Evolutionary conservation across 2,329 filamentous ascomycete genomes (phyloP).

Genomic region (Cadophora sp.): DNA sequence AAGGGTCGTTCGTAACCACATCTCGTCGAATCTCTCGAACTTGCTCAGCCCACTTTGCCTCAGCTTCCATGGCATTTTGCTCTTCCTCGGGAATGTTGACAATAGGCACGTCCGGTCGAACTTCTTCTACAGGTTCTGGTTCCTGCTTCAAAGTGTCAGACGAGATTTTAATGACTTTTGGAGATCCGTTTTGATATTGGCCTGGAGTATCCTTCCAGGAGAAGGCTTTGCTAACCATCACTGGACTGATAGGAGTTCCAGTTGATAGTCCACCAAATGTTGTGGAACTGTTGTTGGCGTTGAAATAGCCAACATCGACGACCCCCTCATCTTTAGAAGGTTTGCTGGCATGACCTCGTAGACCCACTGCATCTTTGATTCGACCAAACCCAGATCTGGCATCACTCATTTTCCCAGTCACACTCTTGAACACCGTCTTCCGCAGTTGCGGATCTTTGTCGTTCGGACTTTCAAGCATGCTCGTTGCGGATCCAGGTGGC

Average conservation of each 20-base stretch:
- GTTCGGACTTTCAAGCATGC: constrained; percentile 57
- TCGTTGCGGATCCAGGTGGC: constrained; percentile 55
- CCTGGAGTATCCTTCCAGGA: constrained; percentile 70
- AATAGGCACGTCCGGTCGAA: constrained; percentile 23
- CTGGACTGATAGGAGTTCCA: constrained; percentile 36
- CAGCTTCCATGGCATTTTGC: constrained; percentile 34
- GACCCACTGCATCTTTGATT: constrained; percentile 83
- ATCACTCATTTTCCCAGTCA: constrained; percentile 80
- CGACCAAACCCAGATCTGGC: constrained; percentile 82
- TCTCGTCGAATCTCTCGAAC: constrained; percentile 54
- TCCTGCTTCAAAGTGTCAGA: constrained; percentile 24
- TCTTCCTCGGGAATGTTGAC: constrained; percentile 26
- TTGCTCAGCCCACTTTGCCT: constrained; percentile 43
- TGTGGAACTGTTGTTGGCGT: constrained; percentile 34
- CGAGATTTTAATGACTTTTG: constrained; percentile 35
- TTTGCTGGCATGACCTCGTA: constrained; percentile 56
- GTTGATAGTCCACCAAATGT: constrained; percentile 24
- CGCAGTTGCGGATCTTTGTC: constrained; percentile 63
- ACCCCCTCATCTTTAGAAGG: constrained; percentile 61
- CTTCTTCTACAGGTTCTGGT: constrained; percentile 29
- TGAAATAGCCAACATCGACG: constrained; percentile 38
- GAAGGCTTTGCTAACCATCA: constrained; percentile 57
- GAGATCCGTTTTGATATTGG: constrained; percentile 55
- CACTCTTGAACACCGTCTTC: constrained; percentile 77
- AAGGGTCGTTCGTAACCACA: constrained; percentile 55